Base-by-base conservation (phyloP, 2,329 filamentous ascomycete species). In the Lachnellula subtilissima region DNA sequence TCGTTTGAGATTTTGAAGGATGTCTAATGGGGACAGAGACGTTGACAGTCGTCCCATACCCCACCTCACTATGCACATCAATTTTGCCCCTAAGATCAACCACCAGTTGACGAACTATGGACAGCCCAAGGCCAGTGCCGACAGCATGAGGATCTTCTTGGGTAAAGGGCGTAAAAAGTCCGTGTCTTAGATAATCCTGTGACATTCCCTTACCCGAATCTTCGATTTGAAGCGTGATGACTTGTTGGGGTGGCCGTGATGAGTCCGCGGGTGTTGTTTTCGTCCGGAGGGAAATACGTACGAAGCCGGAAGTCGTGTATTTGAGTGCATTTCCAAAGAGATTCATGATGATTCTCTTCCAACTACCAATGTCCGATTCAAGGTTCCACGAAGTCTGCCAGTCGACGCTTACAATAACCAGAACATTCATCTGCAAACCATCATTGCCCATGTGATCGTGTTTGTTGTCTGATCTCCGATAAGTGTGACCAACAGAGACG, bases 171-270 rank as follows among this genome's bases (percentile, higher is more conserved):
- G 78, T 78, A 61, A 83, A 87, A 0, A 86, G 70, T 11, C 78
- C 75, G 4, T 78, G 78, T 19, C 78, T 74, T 48, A 85, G 72
- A 60, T 82, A 87, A 9, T 84, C 79, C 25, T 78, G 74, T 0
- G 79, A 81, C 61, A 87, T 87, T 12, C 84, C 84, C 56, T 80
- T 80, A 1, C 85, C 85, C 1, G 83, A 84, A 64, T 88, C 85
- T 0, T 75, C 74, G 8, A 87, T 78, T 0, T 74, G 78, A 14
- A 81, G 65, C 2, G 65, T 43, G 2, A 64, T 53, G 51, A 46
- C 8, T 32, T 11, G 28, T 32, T 32, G 28, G 28, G 28, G 11
- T 32, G 40, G 8, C 45, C 19, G 8, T 43, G 32, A 14, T 50
- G 17, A 25, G 45, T 11, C 42, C 5, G 32, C 15, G 1, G 22